A percentile compares a stretch with the other conserved stretches of the same genome.
These are phyloP conservation scores for Trichosporon coremiiforme DNA, from an alignment of 1,284 basidiomycete species.

Conservation along the genomic window DNA sequence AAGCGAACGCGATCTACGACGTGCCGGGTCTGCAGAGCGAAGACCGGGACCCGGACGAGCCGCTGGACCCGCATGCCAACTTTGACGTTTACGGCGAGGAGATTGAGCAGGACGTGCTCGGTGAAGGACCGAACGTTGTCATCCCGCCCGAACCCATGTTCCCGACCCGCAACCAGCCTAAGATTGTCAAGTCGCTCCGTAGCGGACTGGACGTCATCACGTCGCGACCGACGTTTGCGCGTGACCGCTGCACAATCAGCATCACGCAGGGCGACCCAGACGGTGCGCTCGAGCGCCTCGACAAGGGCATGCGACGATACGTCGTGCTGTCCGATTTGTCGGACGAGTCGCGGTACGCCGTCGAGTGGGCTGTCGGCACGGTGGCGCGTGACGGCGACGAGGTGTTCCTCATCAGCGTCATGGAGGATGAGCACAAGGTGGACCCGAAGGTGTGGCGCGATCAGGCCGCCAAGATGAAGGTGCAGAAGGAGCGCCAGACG, in stretches of 20 bases:
- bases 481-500: constrained; percentile 91
- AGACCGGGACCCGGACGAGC: constrained; percentile 27
- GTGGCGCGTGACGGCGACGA: constrained; percentile 94
- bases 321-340: constrained; percentile 91
- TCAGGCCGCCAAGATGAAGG: constrained; percentile 71
- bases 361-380: constrained; percentile 96
- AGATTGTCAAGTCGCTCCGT: constrained; percentile 43
- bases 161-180: constrained; percentile 30
- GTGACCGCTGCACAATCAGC: constrained; percentile 89
- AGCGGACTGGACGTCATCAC: constrained; percentile 61
- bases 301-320: constrained; percentile 70
- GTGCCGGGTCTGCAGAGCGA: constrained; percentile 39
- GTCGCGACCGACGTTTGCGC: constrained; percentile 78
- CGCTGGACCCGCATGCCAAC: constrained; percentile 36
- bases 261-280: constrained; percentile 81
- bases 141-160: constrained; percentile 53
- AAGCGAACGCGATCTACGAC: constrained; percentile 65
- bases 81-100: constrained; percentile 59
- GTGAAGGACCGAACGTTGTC: constrained; percentile 77
- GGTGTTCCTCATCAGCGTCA: constrained; percentile 81
- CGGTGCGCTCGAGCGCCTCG: constrained; percentile 60
- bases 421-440: constrained; percentile 91
- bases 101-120: constrained; percentile 54
- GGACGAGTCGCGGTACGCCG: constrained; percentile 85
- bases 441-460: constrained; percentile 74